Evolutionary conservation across 1,284 basidiomycete genomes (phyloP).

Genomic region (Pseudozyma sp.): DNA sequence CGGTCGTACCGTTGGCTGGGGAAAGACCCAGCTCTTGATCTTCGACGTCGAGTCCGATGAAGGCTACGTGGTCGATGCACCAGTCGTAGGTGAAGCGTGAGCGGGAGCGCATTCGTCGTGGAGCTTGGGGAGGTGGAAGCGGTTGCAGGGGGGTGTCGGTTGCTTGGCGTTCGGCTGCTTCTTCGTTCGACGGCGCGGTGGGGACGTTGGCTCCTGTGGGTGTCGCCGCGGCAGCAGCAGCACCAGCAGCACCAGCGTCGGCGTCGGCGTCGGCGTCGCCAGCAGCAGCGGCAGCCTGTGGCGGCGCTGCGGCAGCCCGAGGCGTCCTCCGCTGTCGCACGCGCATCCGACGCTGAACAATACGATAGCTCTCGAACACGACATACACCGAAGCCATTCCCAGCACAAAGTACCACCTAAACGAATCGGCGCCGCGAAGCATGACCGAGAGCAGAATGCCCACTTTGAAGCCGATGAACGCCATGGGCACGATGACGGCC

Average conservation of each 20-base stretch:
- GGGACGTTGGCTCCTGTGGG: slow-evolving; percentile 32
- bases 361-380: slow-evolving; percentile 39
- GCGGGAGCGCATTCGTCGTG: slow-evolving; percentile 15
- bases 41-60: slow-evolving; percentile 43
- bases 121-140: slow-evolving; percentile 33
- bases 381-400: slow-evolving; percentile 44
- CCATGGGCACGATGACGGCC: slow-evolving; percentile 39
- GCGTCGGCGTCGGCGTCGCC: background rate
- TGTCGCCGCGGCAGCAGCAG: background rate
- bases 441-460: slow-evolving; percentile 52
- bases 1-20: background rate
- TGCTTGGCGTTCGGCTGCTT: slow-evolving; percentile 16
- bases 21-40: slow-evolving; percentile 49
- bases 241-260: background rate
- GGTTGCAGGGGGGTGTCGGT: slow-evolving; percentile 21
- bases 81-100: slow-evolving; percentile 32
- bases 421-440: slow-evolving; percentile 35
- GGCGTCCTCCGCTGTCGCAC: slow-evolving; percentile 17
- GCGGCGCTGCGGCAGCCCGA: background rate
- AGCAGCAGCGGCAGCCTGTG: background rate
- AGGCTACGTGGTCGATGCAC: slow-evolving; percentile 51
- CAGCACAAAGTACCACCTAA: slow-evolving; percentile 44
- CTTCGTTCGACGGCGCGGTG: slow-evolving; percentile 19
- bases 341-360: slow-evolving; percentile 33
- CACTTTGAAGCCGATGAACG: slow-evolving; percentile 52